phyloP scores from a whole-genome alignment of 345 rosid genomes.

The Salix koriyanagi region DNA sequence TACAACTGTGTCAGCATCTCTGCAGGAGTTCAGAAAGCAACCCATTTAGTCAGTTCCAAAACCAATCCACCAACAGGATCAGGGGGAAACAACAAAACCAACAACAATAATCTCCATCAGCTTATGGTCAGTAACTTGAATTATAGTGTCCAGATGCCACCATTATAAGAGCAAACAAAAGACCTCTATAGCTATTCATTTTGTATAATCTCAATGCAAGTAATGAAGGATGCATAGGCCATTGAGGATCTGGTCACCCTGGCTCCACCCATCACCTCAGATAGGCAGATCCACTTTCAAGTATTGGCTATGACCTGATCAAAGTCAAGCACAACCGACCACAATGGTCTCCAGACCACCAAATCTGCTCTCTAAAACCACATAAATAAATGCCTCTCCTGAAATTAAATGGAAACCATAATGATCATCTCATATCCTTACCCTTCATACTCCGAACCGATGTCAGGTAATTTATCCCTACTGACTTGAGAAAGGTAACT shows the following conservation, averaged over 20 bases:
- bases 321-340: background rate
- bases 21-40: conserved; percentile 27
- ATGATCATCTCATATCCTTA: conserved; percentile 33
- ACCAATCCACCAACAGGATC: background rate
- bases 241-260: no score
- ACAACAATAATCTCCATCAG: background rate
- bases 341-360: background rate
- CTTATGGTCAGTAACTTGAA: background rate
- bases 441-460: conserved; percentile 98
- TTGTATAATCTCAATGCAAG: no score
- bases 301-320: background rate
- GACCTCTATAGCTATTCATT: no score
- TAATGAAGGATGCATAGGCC: no score
- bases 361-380: background rate
- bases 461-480: conserved; percentile 90
- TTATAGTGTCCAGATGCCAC: no score
- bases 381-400: background rate
- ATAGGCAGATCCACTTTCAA: background rate
- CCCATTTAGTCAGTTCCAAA: conserved; percentile 7
- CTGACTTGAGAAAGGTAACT: conserved; percentile 97
- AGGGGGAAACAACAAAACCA: no score
- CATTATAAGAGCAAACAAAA: no score
- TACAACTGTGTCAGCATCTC: conserved; percentile 89
- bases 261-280: background rate
- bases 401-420: conserved; percentile 4